A percentile compares a stretch with the other conserved stretches of the same genome.
phyloP scores from a whole-genome alignment of 2,329 filamentous ascomycete genomes.

The Grosmannia clavigera region DNA sequence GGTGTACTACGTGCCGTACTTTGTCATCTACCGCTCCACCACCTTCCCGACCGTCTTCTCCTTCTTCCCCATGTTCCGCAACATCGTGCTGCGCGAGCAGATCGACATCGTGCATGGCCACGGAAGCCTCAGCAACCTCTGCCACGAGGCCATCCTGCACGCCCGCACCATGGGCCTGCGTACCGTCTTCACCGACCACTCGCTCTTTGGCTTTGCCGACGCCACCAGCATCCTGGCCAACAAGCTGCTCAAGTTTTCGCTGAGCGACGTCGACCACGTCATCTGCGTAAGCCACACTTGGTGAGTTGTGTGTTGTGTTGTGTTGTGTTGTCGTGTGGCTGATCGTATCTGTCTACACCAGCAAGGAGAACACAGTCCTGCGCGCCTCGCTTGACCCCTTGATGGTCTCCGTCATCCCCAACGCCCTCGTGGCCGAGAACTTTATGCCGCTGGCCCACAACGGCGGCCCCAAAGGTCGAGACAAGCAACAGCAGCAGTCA shows the following conservation, averaged over 20 bases:
- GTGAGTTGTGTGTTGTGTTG: conserved; percentile 29
- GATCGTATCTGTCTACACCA: conserved; percentile 21
- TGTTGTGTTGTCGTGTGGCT: neutral
- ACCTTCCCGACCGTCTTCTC: conserved; percentile 97
- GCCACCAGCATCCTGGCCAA: conserved; percentile 93
- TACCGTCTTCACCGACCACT: conserved; percentile 96
- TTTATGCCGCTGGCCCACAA: conserved; percentile 57
- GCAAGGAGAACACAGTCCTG: conserved; percentile 96
- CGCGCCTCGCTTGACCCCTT: conserved; percentile 87
- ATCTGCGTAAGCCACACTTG: conserved; percentile 98
- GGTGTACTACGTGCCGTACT: conserved; percentile 93
- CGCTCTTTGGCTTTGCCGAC: conserved; percentile 93
- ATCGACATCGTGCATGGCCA: conserved; percentile 99
- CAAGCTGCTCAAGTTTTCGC: conserved; percentile 87
- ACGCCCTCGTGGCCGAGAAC: conserved; percentile 92
- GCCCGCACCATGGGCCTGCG: conserved; percentile 90
- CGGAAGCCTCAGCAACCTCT: conserved; percentile 81
- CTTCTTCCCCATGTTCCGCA: conserved; percentile 94
- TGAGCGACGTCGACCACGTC: conserved; percentile 96
- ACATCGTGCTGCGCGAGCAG: conserved; percentile 85
- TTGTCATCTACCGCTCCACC: conserved; percentile 86
- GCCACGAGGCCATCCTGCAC: conserved; percentile 89
- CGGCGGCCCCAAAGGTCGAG: neutral
- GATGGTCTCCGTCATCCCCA: conserved; percentile 96
- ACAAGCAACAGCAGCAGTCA: neutral